Evolutionary conservation across 176 grass and related monocot species (phyloP).

Genomic region (Phyllostachys edulis): DNA sequence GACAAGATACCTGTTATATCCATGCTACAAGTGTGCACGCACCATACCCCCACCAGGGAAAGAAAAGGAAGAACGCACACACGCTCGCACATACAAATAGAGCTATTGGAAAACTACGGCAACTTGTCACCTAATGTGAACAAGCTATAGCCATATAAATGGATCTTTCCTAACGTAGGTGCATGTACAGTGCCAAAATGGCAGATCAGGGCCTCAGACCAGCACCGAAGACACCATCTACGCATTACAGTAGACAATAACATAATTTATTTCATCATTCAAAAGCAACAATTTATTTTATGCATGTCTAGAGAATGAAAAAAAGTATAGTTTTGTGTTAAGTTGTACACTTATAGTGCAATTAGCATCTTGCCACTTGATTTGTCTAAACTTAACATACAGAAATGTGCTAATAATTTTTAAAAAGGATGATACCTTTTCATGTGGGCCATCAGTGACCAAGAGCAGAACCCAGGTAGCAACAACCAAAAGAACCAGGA

Average conservation of each 20-base stretch:
- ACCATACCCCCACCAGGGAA: neutral
- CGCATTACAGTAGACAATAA: neutral
- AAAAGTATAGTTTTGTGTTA: conserved; percentile 7
- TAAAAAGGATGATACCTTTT: conserved; percentile 56
- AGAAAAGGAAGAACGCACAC: neutral
- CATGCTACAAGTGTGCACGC: conserved; percentile 5
- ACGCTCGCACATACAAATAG: neutral
- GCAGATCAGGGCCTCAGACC: neutral
- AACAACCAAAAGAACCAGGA: conserved; percentile 41
- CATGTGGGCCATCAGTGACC: conserved; percentile 52
- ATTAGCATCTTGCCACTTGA: neutral
- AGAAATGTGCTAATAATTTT: conserved; percentile 14
- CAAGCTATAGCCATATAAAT: neutral
- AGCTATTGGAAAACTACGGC: neutral
- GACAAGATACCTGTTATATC: conserved; percentile 31
- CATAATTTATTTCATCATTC: neutral
- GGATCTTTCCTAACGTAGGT: neutral
- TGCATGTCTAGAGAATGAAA: conserved; percentile 1
- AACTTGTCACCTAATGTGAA: conserved; percentile 11
- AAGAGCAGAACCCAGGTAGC: conserved; percentile 47
- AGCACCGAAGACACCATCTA: neutral
- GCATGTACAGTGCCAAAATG: conserved; percentile 8
- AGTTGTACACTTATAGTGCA: neutral
- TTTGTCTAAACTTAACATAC: neutral
- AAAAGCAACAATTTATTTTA: neutral